These are phyloP conservation scores for Brassica hybrid DNA, from an alignment of 441 rosid genomes.

Conservation along the genomic window DNA sequence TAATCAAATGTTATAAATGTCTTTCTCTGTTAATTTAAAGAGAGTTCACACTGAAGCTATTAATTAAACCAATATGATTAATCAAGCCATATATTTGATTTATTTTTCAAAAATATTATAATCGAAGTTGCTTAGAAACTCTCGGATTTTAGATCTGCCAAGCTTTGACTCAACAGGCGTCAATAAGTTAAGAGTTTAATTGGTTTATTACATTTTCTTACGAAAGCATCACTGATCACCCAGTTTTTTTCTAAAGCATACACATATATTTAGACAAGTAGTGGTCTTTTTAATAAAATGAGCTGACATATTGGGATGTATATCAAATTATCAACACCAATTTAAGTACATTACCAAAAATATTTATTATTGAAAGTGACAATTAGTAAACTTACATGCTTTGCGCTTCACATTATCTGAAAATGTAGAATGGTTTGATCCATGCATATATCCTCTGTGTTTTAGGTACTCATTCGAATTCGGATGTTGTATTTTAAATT, in stretches of 20 bases:
- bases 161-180: conserved; percentile 41
- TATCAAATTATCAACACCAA: background rate
- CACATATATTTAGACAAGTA: conserved; percentile 3
- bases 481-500: no score
- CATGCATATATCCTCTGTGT: background rate
- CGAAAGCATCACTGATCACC: conserved; percentile 3
- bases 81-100: background rate
- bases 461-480: no score
- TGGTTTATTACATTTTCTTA: background rate
- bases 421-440: conserved; percentile 10
- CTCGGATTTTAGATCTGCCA: conserved; percentile 16
- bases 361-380: background rate
- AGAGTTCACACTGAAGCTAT: background rate
- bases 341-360: background rate
- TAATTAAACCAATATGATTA: background rate
- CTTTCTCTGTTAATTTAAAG: background rate
- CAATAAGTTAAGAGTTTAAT: conserved; percentile 30
- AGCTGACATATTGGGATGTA: background rate
- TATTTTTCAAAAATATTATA: background rate
- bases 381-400: background rate
- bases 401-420: background rate
- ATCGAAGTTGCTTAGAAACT: conserved; percentile 36
- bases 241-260: background rate
- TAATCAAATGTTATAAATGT: background rate
- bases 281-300: background rate